Evolutionary conservation across 2,329 filamentous ascomycete species (phyloP), one percentile per base, ranked within the genome.

Genomic region (Ascosphaera acerosa): DNA sequence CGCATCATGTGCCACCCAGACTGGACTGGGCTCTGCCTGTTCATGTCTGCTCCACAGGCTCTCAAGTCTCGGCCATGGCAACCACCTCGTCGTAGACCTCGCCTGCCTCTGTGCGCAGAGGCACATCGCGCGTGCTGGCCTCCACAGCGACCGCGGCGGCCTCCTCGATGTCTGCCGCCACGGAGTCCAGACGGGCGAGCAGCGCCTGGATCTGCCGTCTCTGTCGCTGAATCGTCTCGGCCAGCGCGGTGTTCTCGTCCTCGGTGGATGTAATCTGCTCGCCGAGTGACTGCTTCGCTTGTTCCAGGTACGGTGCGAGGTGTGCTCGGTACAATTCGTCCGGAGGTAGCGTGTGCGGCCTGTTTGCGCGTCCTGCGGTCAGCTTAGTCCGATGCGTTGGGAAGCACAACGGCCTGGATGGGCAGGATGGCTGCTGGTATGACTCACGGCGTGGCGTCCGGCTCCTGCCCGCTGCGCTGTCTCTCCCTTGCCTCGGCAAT

Each of bases 301-400:
- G 51, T 27, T 55, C 49, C 31, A 72, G 49, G 35, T 64, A 63
- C 0, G 66, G 64, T 31, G 57, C 55, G 3, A 72, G 48, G 44
- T 70, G 64, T n/a, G 66, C 63, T 12, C 58, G 52, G 36, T 66
- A 63, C 7, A 72, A 51, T 30, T 62, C 57, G 17, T 59, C 50
- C 1, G 66, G 62, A 0, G 62, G 55, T 14, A 70, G 51, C 0
- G 59, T 66, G 47, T 72, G 67, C 12, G 64, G 62, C 19, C 64
- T 69, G 36, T 37, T n/a, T n/a, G n/a, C n/a, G n/a, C n/a, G n/a
- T n/a, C n/a, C n/a, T n/a, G n/a, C n/a, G n/a, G n/a, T n/a, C n/a
- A n/a, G n/a, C n/a, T n/a, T n/a, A n/a, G n/a, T n/a, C n/a, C n/a
- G n/a, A n/a, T n/a, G n/a, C n/a, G n/a, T n/a, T n/a, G n/a, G n/a